Percentiles rank a stretch among this genome's conserved stretches.
Evolutionary conservation across 345 rosid genomes (phyloP).

Genomic region (Linum trigynum): DNA sequence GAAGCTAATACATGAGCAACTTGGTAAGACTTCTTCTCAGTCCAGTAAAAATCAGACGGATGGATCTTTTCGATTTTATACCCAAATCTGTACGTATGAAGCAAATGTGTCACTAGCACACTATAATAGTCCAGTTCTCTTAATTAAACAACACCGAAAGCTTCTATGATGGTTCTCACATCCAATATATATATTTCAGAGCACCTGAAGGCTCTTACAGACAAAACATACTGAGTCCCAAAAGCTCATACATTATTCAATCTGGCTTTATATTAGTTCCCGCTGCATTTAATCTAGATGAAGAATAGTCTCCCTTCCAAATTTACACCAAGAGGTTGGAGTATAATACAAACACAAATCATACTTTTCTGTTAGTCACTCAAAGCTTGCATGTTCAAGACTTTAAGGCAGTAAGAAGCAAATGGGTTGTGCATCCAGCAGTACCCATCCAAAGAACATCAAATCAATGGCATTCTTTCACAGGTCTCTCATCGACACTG

Average conservation of each 20-base stretch:
- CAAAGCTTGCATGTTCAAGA: neutral
- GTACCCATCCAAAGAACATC: neutral
- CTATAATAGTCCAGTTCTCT: neutral
- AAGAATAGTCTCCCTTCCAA: neutral
- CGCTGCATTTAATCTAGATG: neutral
- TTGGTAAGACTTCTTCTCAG: conserved; percentile 46
- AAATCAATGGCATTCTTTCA: too few relatives aligned
- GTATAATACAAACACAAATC: neutral
- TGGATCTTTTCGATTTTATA: conserved; percentile 69
- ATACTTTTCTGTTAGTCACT: neutral
- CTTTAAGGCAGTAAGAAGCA: neutral
- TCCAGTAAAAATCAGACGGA: conserved; percentile 45
- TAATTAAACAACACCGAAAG: neutral
- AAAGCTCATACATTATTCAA: neutral
- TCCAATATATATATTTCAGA: neutral
- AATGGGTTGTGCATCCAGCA: neutral
- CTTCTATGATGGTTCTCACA: neutral
- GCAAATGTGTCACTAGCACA: conserved; percentile 7
- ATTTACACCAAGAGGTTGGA: neutral
- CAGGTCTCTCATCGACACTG: too few relatives aligned
- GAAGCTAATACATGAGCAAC: conserved; percentile 48
- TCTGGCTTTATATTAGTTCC: neutral
- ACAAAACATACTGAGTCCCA: neutral
- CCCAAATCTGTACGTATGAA: conserved; percentile 60
- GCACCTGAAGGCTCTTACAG: neutral